Percentiles rank a stretch among this genome's conserved stretches.
phyloP scores from a whole-genome alignment of 1,139 yeast genomes.

The Zygosaccharomyces pseudobailii region DNA sequence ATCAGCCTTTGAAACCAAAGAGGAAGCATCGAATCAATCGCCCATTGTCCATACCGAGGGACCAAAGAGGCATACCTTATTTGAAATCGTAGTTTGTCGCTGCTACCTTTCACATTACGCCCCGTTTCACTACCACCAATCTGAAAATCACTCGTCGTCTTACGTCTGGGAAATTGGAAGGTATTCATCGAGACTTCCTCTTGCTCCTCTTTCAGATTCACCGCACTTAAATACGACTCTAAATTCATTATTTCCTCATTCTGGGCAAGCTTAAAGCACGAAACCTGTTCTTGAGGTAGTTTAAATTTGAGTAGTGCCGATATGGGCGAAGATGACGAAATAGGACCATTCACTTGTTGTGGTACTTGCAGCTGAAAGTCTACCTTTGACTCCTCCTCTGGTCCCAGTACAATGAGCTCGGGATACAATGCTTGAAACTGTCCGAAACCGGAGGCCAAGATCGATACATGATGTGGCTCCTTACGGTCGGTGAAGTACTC shows the following conservation, averaged over 20 bases:
- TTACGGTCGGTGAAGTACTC: slow-evolving; percentile 21
- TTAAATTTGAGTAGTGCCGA: slow-evolving; percentile 37
- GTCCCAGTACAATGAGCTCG: slow-evolving; percentile 15
- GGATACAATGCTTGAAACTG: slow-evolving; percentile 32
- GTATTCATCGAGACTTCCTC: slow-evolving; percentile 14
- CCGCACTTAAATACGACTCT: slow-evolving; percentile 32
- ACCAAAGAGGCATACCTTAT: slow-evolving; percentile 20
- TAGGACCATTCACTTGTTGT: slow-evolving; percentile 27
- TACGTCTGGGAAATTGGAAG: slow-evolving; percentile 24
- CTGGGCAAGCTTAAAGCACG: slow-evolving; percentile 40
- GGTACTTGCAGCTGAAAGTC: slow-evolving; percentile 12
- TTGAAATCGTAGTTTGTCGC: slow-evolving; percentile 27
- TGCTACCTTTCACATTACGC: slow-evolving; percentile 5
- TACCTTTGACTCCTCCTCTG: slow-evolving; percentile 4
- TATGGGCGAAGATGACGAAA: slow-evolving; percentile 34
- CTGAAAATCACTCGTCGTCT: neutral
- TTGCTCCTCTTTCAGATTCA: slow-evolving; percentile 27
- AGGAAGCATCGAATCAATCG: slow-evolving; percentile 33
- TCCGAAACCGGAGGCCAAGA: slow-evolving; percentile 37
- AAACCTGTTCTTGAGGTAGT: slow-evolving; percentile 27
- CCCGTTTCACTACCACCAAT: neutral
- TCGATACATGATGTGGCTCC: slow-evolving; percentile 32
- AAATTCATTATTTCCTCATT: slow-evolving; percentile 41
- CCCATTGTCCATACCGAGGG: slow-evolving; percentile 12
- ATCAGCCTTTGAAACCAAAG: slow-evolving; percentile 38